These are phyloP conservation scores for Herpetospermum pedunculosum DNA, from an alignment of 306 rosid species.

Conservation along the genomic window DNA sequence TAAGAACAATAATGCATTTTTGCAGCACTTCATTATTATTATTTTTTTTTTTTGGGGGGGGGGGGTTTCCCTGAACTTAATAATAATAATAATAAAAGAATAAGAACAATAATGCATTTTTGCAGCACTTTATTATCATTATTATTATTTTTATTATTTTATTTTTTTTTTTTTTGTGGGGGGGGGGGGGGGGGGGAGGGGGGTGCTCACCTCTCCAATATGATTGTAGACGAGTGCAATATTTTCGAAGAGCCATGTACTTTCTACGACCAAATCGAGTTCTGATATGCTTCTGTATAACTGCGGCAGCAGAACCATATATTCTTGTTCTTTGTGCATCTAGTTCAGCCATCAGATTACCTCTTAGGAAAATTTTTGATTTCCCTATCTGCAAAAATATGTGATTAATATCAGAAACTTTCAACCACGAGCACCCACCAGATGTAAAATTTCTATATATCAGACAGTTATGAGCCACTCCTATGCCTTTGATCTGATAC, in stretches of 20 bases:
- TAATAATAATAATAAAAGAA: background rate
- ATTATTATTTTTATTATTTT: background rate
- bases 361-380: slow-evolving; percentile 68
- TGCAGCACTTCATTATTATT: background rate
- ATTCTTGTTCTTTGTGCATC: slow-evolving; percentile 49
- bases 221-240: slow-evolving; percentile 44
- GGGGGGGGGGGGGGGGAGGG: background rate
- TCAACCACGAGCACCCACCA: background rate
- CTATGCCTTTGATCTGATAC: background rate
- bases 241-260: slow-evolving; percentile 27
- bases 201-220: slow-evolving; percentile 81
- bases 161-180: background rate
- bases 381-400: slow-evolving; percentile 58
- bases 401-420: background rate
- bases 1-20: background rate
- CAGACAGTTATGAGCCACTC: background rate
- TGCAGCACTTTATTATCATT: background rate
- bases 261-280: slow-evolving; percentile 24
- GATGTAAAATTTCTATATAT: background rate
- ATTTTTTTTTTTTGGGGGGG: too few relatives aligned
- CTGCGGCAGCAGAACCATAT: slow-evolving; percentile 40
- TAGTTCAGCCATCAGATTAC: slow-evolving; percentile 84
- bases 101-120: background rate
- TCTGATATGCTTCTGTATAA: slow-evolving; percentile 47
- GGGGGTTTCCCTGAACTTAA: background rate